Percentiles rank a stretch among this genome's conserved stretches.
Evolutionary conservation across 1,139 yeast genomes (phyloP).

Genomic region (Debaryomycetaceae sp.): DNA sequence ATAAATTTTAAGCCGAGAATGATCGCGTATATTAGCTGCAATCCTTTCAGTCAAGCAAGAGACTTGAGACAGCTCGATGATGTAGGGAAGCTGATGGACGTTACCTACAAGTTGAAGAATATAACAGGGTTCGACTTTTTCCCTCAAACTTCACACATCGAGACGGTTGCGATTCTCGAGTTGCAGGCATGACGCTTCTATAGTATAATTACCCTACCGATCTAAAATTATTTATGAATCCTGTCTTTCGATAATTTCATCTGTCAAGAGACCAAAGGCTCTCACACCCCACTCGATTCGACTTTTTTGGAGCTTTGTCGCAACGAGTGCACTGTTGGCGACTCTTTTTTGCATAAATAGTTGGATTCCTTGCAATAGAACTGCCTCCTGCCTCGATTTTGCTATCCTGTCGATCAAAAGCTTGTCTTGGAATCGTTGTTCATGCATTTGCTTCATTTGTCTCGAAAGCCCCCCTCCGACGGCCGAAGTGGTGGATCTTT

Average conservation of each 20-base stretch:
- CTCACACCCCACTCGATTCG: conserved; percentile 67
- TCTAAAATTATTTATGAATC: conserved; percentile 1
- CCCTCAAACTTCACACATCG: conserved; percentile 40
- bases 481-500: conserved; percentile 44
- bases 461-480: conserved; percentile 34
- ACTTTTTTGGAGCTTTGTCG: conserved; percentile 46
- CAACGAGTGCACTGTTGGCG: conserved; percentile 38
- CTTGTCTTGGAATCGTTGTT: conserved; percentile 41
- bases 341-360: conserved; percentile 53
- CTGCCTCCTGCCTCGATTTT: conserved; percentile 53
- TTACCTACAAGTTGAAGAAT: conserved; percentile 18
- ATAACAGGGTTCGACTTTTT: conserved; percentile 36
- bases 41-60: conserved; percentile 37
- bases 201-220: conserved; percentile 1
- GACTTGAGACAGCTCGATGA: conserved; percentile 22
- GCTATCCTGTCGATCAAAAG: conserved; percentile 42
- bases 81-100: conserved; percentile 9
- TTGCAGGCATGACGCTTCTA: conserved; percentile 4
- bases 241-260: conserved; percentile 25
- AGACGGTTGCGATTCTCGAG: conserved; percentile 30
- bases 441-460: conserved; percentile 22
- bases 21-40: conserved; percentile 33
- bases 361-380: conserved; percentile 61
- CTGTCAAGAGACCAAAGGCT: conserved; percentile 42
- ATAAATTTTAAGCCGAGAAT: conserved; percentile 26